Conservation (phyloP, 306 rosid species). For the Fragaria vesca region DNA sequence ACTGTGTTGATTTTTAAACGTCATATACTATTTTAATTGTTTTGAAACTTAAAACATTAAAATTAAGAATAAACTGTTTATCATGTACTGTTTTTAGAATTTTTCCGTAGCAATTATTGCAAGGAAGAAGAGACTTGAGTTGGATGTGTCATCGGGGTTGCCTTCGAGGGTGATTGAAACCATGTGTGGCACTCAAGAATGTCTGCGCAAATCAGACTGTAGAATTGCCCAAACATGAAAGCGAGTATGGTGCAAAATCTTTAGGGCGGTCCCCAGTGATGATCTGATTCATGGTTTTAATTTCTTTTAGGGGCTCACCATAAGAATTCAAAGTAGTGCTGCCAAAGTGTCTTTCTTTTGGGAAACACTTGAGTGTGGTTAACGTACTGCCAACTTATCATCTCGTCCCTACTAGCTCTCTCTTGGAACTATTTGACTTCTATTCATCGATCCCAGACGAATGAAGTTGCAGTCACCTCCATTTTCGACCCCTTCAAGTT, state of each 20-base stretch:
- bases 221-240: constrained; percentile 4
- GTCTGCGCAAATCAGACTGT: constrained; percentile 7
- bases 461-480: not conserved
- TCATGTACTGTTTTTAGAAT: too few species aligned
- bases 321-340: constrained; percentile 11
- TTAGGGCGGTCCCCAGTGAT: constrained; percentile 7
- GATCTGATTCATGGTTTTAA: not conserved
- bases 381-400: constrained; percentile 3
- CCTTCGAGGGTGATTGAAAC: constrained; percentile 7
- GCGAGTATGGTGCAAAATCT: not conserved
- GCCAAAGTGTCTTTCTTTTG: constrained; percentile 23
- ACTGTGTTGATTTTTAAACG: too few species aligned
- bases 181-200: constrained; percentile 1
- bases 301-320: constrained; percentile 7
- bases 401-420: not conserved
- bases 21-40: too few species aligned
- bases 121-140: not conserved
- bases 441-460: not conserved
- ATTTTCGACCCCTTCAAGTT: not conserved
- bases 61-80: too few species aligned
- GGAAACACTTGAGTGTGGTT: constrained; percentile 34
- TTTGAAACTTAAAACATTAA: too few species aligned
- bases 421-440: not conserved
- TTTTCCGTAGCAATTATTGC: not conserved
- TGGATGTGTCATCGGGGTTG: not conserved